Conservation (phyloP, 495 filamentous ascomycete species). For the Penicillium maclennaniae region DNA sequence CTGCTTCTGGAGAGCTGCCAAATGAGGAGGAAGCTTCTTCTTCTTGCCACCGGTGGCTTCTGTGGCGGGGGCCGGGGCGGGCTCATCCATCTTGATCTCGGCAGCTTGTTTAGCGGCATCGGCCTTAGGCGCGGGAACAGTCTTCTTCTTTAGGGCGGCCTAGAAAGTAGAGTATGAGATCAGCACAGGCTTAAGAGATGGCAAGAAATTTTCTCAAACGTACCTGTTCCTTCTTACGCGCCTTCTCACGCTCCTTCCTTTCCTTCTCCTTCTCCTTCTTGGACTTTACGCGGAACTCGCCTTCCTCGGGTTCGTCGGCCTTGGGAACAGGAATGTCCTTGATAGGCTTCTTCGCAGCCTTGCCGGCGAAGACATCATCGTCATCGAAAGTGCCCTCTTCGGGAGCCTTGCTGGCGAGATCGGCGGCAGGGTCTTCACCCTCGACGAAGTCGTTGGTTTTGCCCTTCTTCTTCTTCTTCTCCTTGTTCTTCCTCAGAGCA, state of each 20-base stretch:
- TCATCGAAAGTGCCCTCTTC: constrained; percentile 83
- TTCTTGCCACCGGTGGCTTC: constrained; percentile 62
- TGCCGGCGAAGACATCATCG: constrained; percentile 71
- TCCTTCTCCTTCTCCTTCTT: constrained; percentile 98
- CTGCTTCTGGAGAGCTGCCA: constrained; percentile 83
- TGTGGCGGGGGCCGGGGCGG: constrained; percentile 43
- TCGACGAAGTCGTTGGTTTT: constrained; percentile 72
- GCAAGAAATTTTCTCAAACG: constrained; percentile 8
- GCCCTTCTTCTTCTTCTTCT: constrained; percentile 91
- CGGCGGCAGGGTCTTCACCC: constrained; percentile 58
- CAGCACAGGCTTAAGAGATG: neutral
- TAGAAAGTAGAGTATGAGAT: constrained; percentile 21
- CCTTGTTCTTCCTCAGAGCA: constrained; percentile 81
- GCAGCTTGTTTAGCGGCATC: constrained; percentile 39
- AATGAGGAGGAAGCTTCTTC: constrained; percentile 82
- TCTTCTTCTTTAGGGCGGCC: constrained; percentile 61
- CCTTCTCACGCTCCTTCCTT: constrained; percentile 90
- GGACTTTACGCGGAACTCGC: constrained; percentile 68
- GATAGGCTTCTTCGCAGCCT: constrained; percentile 55
- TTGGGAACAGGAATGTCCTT: constrained; percentile 39
- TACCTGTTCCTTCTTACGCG: constrained; percentile 88
- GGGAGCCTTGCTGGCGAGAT: constrained; percentile 67
- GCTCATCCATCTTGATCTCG: constrained; percentile 35
- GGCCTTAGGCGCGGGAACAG: constrained; percentile 35
- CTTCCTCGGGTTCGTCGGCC: constrained; percentile 53